These are phyloP conservation scores for Carex myosuroides DNA, from an alignment of 176 grass and related monocot species.

Conservation along the genomic window DNA sequence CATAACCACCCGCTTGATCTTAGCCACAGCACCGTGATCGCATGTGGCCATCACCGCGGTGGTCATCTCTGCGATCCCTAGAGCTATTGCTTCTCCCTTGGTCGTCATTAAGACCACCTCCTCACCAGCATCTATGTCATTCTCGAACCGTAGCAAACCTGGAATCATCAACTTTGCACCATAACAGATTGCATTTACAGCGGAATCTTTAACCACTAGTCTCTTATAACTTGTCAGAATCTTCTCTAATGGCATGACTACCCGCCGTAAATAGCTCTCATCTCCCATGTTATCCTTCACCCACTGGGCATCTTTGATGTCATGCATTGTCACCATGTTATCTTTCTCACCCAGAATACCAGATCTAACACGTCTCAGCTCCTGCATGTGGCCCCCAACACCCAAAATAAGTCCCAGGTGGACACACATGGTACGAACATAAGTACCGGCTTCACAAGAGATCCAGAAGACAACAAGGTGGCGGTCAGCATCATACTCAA, in stretches of 20 bases:
- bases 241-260: slow-evolving; percentile 86
- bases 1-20: slow-evolving; percentile 93
- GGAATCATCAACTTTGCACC: slow-evolving; percentile 98
- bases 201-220: slow-evolving; percentile 88
- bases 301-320: slow-evolving; percentile 87
- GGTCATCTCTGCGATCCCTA: slow-evolving; percentile 91
- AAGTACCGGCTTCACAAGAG: slow-evolving; percentile 74
- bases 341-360: slow-evolving; percentile 79
- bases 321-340: slow-evolving; percentile 99
- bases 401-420: slow-evolving; percentile 79
- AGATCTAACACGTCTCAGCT: slow-evolving; percentile 68
- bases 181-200: slow-evolving; percentile 93
- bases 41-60: slow-evolving; percentile 92
- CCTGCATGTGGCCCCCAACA: slow-evolving; percentile 85
- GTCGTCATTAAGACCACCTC: slow-evolving; percentile 91
- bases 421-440: slow-evolving; percentile 78
- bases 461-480: slow-evolving; percentile 86
- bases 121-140: slow-evolving; percentile 85
- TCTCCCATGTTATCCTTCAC: slow-evolving; percentile 63
- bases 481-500: slow-evolving; percentile 57
- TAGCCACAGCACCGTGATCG: slow-evolving; percentile 68
- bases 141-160: slow-evolving; percentile 81
- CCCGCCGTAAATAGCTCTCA: slow-evolving; percentile 69
- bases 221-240: slow-evolving; percentile 95
- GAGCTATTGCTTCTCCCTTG: slow-evolving; percentile 82